Base-by-base conservation (phyloP, 805 yeast species). In the Lachancea quebecensis region DNA sequence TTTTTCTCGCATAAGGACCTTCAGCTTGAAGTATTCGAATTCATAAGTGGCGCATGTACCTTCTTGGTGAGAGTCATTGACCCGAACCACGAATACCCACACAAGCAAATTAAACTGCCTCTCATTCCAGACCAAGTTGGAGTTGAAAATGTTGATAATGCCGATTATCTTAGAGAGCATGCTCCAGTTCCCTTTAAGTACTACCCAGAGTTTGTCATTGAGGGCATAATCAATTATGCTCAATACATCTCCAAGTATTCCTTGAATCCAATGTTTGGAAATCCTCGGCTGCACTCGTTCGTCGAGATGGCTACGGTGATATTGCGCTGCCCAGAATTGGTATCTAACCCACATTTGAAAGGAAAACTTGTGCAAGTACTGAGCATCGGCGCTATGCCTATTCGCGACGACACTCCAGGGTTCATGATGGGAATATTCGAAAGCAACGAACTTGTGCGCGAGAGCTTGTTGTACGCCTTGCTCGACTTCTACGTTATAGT, bases 321-420 rank as follows among this genome's bases (percentile, higher is more conserved):
- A 46, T 68, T 93, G 58, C 78, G 96, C 62, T 85, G 93, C 59
- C 90, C 93, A 1, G 93, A 85, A 60, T 60, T 85, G 32, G 73
- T 93, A 41, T 86, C 93, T 44, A 93, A 93, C 58, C 99, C 99
- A 0, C 96, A 93, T 68, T 73, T 93, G 68, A 91, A 93, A 57
- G 81, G 95, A 15, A 78, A 82, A 56, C 68, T 93, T 42, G 84
- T 87, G 16, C 96, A 91, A 60, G 73, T 87, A 21, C 69, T 93
- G 43, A 88, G 83, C 54, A 70, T 74, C 50, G 98, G 98, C 0
- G 70, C 86, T 0, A 67, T 78, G 52, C 82, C 83, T 10, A 51
- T 71, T 41, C 68, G 65, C 14, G 85, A 80, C 28, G 67, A 72
- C 27, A 66, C 68, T 18, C 81, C 86, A 2, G 99, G 98, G 0